Conservation (phyloP, 352 stramenopile species). For the Globisporangium heterothallicum region DNA sequence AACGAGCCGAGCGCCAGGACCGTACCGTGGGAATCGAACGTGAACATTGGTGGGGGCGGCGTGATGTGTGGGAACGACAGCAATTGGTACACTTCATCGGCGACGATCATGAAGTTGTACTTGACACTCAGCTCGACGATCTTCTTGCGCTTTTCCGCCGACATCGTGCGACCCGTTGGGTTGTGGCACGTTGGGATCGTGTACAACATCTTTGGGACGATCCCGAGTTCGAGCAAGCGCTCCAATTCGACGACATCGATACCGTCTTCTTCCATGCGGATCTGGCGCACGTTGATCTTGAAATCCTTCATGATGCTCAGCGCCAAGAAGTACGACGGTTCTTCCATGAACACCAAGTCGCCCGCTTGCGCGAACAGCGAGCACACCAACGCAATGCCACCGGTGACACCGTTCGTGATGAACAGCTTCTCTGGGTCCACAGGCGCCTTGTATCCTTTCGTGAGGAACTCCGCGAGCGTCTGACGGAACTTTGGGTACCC, state of each 20-base stretch:
- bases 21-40: slow-evolving; percentile 74
- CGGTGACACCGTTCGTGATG: slow-evolving; percentile 91
- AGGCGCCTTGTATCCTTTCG: slow-evolving; percentile 63
- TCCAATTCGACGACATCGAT: slow-evolving; percentile 86
- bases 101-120: slow-evolving; percentile 89
- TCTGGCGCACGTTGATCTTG: slow-evolving; percentile 85
- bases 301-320: slow-evolving; percentile 93
- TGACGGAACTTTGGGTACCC: slow-evolving; percentile 85
- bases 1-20: slow-evolving; percentile 91
- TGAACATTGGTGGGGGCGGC: slow-evolving; percentile 79
- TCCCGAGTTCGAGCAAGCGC: slow-evolving; percentile 60
- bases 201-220: slow-evolving; percentile 91
- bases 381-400: slow-evolving; percentile 89
- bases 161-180: slow-evolving; percentile 88
- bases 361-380: slow-evolving; percentile 81
- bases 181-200: slow-evolving; percentile 94
- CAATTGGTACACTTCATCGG: slow-evolving; percentile 95
- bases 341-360: slow-evolving; percentile 92
- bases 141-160: slow-evolving; percentile 75
- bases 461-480: slow-evolving; percentile 71
- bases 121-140: slow-evolving; percentile 85
- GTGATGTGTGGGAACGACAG: slow-evolving; percentile 88
- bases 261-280: slow-evolving; percentile 89
- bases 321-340: slow-evolving; percentile 92
- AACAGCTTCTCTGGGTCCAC: slow-evolving; percentile 87